These are phyloP conservation scores for Didymella arachidicola DNA, from an alignment of 2,329 filamentous ascomycete genomes.

Conservation along the genomic window DNA sequence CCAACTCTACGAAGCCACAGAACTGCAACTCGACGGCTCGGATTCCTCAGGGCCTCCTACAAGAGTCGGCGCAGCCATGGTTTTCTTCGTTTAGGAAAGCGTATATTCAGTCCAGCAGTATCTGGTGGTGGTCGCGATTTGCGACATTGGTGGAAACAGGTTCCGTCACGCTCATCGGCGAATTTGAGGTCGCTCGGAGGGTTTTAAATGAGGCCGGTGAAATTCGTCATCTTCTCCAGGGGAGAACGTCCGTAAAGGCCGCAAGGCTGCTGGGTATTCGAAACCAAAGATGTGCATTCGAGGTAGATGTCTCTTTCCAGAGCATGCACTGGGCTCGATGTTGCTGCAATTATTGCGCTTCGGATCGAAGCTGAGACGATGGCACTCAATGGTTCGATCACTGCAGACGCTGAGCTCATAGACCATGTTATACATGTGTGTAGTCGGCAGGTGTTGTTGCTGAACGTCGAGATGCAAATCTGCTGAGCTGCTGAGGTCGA, in stretches of 20 bases:
- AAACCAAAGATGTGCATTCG: not conserved
- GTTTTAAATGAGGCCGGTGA: not conserved
- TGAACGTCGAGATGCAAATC: not conserved
- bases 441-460: not conserved
- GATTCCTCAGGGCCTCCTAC: not conserved
- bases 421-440: not conserved
- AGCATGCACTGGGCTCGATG: not conserved
- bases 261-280: not conserved
- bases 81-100: too few species aligned
- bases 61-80: not conserved
- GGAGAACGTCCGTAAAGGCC: not conserved
- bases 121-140: not conserved
- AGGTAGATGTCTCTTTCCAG: not conserved
- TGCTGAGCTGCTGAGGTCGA: not conserved
- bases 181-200: not conserved
- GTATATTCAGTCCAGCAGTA: too few species aligned
- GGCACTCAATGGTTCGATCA: not conserved
- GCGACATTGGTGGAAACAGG: not conserved
- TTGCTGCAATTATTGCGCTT: not conserved
- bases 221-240: not conserved
- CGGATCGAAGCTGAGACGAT: too few species aligned
- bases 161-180: not conserved
- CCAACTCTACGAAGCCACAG: too few species aligned
- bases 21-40: too few species aligned
- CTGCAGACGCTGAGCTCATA: not conserved